These are phyloP conservation scores for Syzygium syzygioides DNA, from an alignment of 441 rosid species.

Conservation along the genomic window DNA sequence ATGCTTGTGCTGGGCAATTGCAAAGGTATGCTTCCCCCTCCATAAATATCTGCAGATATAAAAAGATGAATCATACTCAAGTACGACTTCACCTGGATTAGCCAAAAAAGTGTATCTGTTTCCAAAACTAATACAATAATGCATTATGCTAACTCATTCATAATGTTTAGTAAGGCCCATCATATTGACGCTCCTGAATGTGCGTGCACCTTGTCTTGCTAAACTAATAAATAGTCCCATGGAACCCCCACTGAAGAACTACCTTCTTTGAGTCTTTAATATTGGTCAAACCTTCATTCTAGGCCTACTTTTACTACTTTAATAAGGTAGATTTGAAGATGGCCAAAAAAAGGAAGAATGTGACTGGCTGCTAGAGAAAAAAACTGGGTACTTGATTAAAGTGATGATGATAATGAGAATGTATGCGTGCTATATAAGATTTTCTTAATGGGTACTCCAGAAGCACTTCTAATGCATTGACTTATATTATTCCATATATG, in stretches of 20 bases:
- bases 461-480: background rate
- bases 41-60: slow-evolving; percentile 64
- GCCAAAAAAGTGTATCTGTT: background rate
- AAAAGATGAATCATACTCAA: background rate
- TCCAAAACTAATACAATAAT: background rate
- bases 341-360: background rate
- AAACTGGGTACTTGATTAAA: background rate
- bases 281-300: background rate
- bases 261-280: background rate
- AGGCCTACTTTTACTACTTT: background rate
- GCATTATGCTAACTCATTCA: background rate
- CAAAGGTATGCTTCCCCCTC: slow-evolving; percentile 87
- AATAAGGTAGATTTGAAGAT: background rate
- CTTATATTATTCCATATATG: background rate
- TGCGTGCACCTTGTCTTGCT: background rate
- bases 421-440: background rate
- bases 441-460: background rate
- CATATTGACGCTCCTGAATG: background rate
- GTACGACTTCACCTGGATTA: background rate
- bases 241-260: background rate
- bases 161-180: background rate
- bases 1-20: slow-evolving; percentile 94
- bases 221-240: background rate
- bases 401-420: background rate
- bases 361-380: background rate